phyloP scores from a whole-genome alignment of 2,329 filamentous ascomycete species.

The Beauveria asiatica region DNA sequence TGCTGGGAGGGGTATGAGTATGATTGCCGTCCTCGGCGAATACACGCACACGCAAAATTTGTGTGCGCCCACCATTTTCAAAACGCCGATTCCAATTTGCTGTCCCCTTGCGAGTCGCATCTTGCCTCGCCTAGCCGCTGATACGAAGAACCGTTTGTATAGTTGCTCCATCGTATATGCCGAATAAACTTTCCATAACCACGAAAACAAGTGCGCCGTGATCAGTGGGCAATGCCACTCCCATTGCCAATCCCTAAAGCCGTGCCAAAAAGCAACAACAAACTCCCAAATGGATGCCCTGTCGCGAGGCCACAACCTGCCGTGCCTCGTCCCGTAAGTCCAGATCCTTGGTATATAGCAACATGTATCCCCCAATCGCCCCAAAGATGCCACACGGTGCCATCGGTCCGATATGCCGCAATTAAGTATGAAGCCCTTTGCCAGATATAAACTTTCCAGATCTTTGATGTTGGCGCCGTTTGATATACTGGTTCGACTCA shows the following conservation, averaged over 20 bases:
- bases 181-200: slow-evolving; percentile 4
- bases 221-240: not conserved
- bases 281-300: slow-evolving; percentile 10
- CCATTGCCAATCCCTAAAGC: slow-evolving; percentile 5
- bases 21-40: slow-evolving; percentile 1
- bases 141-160: slow-evolving; percentile 8
- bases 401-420: not conserved
- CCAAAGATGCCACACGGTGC: slow-evolving; percentile 7
- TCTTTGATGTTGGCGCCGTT: not conserved
- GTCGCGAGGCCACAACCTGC: slow-evolving; percentile 4
- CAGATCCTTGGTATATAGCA: slow-evolving; percentile 10
- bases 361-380: not conserved
- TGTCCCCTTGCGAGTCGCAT: not conserved
- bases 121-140: not conserved
- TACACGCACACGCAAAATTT: not conserved
- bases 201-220: slow-evolving; percentile 7
- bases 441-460: slow-evolving; percentile 1
- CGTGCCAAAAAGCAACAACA: slow-evolving; percentile 8
- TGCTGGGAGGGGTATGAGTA: not conserved
- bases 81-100: slow-evolving; percentile 9
- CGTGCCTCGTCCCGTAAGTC: not conserved
- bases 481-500: slow-evolving; percentile 1
- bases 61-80: not conserved
- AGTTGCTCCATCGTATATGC: slow-evolving; percentile 7
- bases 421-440: slow-evolving; percentile 4